Percentiles rank a stretch among this genome's conserved stretches.
These are phyloP conservation scores for Paraphaeosphaeria minitans DNA, from an alignment of 2,329 filamentous ascomycete species.

Conservation along the genomic window DNA sequence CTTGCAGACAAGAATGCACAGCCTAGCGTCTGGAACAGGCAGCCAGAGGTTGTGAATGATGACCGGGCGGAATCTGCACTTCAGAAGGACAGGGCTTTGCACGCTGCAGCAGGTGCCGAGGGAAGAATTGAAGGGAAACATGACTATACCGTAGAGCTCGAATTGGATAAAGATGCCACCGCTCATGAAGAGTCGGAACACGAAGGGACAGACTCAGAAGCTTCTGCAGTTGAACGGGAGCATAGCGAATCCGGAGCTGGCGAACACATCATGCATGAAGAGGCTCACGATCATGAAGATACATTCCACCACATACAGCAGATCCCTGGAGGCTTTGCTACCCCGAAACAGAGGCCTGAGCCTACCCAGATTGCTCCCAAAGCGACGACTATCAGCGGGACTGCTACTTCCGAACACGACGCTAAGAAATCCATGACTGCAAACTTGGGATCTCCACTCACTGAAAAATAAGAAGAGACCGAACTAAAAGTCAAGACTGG, in stretches of 20 bases:
- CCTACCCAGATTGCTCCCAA: background rate
- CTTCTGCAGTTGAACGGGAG: background rate
- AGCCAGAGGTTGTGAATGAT: conserved; percentile 8
- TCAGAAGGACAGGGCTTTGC: conserved; percentile 10
- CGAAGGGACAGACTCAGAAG: background rate
- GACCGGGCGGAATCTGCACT: conserved; percentile 1
- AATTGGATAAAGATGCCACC: background rate
- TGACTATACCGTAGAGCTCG: background rate
- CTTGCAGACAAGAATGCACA: conserved; percentile 10
- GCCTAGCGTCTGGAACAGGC: conserved; percentile 11
- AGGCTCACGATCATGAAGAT: background rate
- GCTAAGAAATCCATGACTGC: too few relatives aligned
- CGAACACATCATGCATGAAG: background rate
- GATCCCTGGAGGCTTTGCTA: background rate
- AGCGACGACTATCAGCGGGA: background rate
- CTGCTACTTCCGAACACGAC: background rate
- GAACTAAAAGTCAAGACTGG: background rate
- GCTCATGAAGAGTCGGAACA: background rate
- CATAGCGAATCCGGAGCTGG: background rate
- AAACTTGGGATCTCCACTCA: background rate
- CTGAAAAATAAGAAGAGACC: background rate
- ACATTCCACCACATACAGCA: background rate
- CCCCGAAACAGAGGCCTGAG: background rate
- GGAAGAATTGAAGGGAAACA: background rate
- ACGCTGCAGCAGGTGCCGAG: background rate